Evolutionary conservation across 805 yeast genomes (phyloP).

Genomic region (Maudiozyma saulgeensis): DNA sequence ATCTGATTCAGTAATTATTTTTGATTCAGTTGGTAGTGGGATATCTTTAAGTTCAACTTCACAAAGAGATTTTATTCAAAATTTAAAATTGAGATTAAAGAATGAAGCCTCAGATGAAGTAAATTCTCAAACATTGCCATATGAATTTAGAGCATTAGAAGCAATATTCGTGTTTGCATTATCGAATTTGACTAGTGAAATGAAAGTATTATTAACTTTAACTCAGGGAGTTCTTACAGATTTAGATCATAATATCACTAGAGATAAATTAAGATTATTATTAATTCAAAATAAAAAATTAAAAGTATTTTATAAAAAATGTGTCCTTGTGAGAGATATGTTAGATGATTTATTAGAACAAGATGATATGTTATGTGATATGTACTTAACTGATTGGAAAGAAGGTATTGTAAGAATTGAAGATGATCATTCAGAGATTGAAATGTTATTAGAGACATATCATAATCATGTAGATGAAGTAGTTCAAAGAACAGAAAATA

Average conservation of each 20-base stretch:
- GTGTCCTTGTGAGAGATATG: constrained; percentile 69
- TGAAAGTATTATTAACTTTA: constrained; percentile 73
- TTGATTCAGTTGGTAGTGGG: constrained; percentile 40
- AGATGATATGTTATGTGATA: constrained; percentile 76
- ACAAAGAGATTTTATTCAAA: constrained; percentile 19
- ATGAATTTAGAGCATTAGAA: constrained; percentile 86
- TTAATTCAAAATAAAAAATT: constrained; percentile 79
- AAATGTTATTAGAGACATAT: constrained; percentile 81
- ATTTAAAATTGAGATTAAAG: constrained; percentile 16
- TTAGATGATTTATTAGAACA: constrained; percentile 78
- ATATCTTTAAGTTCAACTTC: constrained; percentile 22
- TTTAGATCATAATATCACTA: constrained; percentile 72
- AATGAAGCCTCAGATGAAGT: constrained; percentile 15
- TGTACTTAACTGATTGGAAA: constrained; percentile 62
- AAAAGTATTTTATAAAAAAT: constrained; percentile 76
- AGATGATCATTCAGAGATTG: constrained; percentile 78
- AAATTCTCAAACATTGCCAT: constrained; percentile 44
- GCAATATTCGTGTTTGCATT: constrained; percentile 75
- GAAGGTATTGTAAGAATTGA: constrained; percentile 38
- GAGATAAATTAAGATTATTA: constrained; percentile 66
- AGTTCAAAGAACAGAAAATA: constrained; percentile 76
- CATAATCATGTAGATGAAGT: constrained; percentile 87
- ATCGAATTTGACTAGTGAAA: constrained; percentile 70
- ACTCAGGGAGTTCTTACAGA: constrained; percentile 66
- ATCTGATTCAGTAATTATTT: constrained; percentile 61